Conservation (phyloP, 2,329 filamentous ascomycete species). For the Monosporascus sp. region DNA sequence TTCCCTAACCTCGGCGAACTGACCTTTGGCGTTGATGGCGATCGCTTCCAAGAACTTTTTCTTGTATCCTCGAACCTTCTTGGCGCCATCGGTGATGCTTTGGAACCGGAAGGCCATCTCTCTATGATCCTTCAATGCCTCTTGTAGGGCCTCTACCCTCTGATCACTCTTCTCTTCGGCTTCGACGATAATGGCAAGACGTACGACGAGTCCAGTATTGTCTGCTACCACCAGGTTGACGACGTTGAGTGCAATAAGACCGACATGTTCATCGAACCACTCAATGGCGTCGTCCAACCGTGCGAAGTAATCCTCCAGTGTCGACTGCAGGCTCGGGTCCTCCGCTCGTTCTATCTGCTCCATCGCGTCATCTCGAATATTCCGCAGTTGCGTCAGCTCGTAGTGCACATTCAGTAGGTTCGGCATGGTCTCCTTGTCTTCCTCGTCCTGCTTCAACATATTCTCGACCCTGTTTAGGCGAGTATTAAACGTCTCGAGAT, state of each 20-base stretch:
- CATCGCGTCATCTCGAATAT: constrained; percentile 94
- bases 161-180: constrained; percentile 96
- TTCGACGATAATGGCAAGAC: constrained; percentile 86
- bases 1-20: constrained; percentile 66
- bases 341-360: constrained; percentile 82
- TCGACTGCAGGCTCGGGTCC: constrained; percentile 70
- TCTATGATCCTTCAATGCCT: constrained; percentile 91
- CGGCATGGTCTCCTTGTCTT: constrained; percentile 82
- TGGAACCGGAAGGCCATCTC: constrained; percentile 92
- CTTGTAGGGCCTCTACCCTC: constrained; percentile 83
- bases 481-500: constrained; percentile 81
- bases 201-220: constrained; percentile 83
- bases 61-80: constrained; percentile 91
- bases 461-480: constrained; percentile 70
- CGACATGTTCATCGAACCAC: constrained; percentile 94
- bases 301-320: constrained; percentile 84
- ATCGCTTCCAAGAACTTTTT: constrained; percentile 87
- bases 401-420: constrained; percentile 88
- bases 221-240: constrained; percentile 82
- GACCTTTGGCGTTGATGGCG: constrained; percentile 63
- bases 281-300: constrained; percentile 81
- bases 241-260: constrained; percentile 80
- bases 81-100: constrained; percentile 88
- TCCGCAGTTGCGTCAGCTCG: constrained; percentile 83
- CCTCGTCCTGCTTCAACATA: constrained; percentile 77